These are phyloP conservation scores for Colletotrichum lentis DNA, from an alignment of 2,329 filamentous ascomycete genomes.

Conservation along the genomic window DNA sequence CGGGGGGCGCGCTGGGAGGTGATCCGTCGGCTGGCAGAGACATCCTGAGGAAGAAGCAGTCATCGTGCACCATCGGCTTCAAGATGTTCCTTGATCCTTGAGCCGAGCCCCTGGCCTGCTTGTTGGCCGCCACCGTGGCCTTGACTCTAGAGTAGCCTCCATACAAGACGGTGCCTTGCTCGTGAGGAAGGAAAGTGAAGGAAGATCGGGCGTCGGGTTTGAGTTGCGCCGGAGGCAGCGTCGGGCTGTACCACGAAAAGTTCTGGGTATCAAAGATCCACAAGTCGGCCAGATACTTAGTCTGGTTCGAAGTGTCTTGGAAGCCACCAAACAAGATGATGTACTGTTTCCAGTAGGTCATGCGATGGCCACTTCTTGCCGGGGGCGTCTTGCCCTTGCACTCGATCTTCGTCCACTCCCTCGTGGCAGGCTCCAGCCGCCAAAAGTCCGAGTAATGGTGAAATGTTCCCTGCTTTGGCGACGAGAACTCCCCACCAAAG, in stretches of 20 bases:
- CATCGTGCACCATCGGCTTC: constrained; percentile 89
- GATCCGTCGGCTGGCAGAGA: constrained; percentile 75
- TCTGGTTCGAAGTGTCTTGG: constrained; percentile 94
- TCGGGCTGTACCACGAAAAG: constrained; percentile 83
- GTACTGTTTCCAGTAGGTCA: constrained; percentile 98
- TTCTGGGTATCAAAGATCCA: constrained; percentile 95
- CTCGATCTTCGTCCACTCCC: constrained; percentile 94
- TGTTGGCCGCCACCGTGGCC: constrained; percentile 66
- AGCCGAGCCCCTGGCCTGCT: constrained; percentile 68
- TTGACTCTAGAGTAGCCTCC: constrained; percentile 96
- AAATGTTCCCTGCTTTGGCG: constrained; percentile 96
- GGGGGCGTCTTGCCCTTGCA: constrained; percentile 79
- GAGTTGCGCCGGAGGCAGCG: constrained; percentile 77
- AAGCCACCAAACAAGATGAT: constrained; percentile 96
- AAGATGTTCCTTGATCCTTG: constrained; percentile 75
- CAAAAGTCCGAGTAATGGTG: constrained; percentile 99
- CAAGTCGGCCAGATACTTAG: constrained; percentile 89
- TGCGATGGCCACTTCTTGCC: constrained; percentile 88
- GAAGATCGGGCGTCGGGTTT: constrained; percentile 92
- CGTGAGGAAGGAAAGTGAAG: constrained; percentile 90
- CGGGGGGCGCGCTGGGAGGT: constrained; percentile 70
- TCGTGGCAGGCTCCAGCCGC: constrained; percentile 81
- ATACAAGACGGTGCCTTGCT: constrained; percentile 87
- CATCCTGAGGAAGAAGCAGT: constrained; percentile 92
- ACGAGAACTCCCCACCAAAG: constrained; percentile 96